Evolutionary conservation across 805 yeast genomes (phyloP), one percentile per base, ranked within the genome.

Genomic region (Monosporozyma aerobia): DNA sequence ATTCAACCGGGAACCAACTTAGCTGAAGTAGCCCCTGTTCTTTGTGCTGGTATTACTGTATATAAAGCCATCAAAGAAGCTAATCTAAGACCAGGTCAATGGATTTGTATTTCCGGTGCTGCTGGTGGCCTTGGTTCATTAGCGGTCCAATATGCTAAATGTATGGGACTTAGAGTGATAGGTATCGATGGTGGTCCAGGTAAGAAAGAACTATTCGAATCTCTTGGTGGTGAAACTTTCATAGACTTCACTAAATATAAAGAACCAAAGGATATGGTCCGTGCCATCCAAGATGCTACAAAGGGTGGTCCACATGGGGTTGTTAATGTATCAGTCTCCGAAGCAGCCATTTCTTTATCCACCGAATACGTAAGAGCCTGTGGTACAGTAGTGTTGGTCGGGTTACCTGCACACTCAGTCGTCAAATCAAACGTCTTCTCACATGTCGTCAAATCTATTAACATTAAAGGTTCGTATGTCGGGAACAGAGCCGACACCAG

Each of bases 401-500:
- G 90, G 54, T 73, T 87, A 60, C 95, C 95, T 57, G 87, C 89
- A 11, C 81, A 81, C 60, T 89, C 92, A 52, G 77, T 78, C 64
- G 79, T 79, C 59, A 74, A 76, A 56, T 80, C 88, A 16, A 76
- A 80, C 47, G 85, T 87, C 48, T 83, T 86, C 72, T 73, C 76
- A 45, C 80, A 85, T 44, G 95, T 87, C 51, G 82, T 85, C 57
- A 84, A 78, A 69, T 80, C 87, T 41, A 74, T 85, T 66, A 74
- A 74, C 63, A 82, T 87, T 67, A 78, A 76, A 67, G 95, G 94
- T 55, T 86, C 95, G 29, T 86, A 85, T 63, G 95, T 88, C 53
- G 95, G 95, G 57, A 87, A 85, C 79, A 82, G 95, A 71, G 85
- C 85, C 52, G 95, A 88, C 69, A 79, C 95, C 11, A 69, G 77